A percentile compares a stretch with the other conserved stretches of the same genome.
phyloP scores from a whole-genome alignment of 2,329 filamentous ascomycete species.

The Passalora sequoiae region DNA sequence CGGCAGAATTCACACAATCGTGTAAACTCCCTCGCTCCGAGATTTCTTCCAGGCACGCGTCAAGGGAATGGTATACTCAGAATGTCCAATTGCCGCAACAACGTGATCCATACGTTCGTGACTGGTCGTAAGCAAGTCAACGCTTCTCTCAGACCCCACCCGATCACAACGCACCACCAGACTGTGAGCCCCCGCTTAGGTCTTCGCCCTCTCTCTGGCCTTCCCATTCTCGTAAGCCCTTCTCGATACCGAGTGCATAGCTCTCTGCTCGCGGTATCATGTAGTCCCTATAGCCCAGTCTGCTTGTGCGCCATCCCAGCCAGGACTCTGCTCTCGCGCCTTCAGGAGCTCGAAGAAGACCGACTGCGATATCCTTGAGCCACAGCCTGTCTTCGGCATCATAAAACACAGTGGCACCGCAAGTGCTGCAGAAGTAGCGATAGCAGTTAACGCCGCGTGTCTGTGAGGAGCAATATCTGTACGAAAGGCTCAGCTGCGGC shows the following conservation, averaged over 20 bases:
- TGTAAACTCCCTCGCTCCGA: too few relatives aligned
- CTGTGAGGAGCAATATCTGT: not conserved
- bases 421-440: constrained; percentile 58
- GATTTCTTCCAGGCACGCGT: too few relatives aligned
- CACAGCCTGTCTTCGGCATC: constrained; percentile 49
- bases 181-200: constrained; percentile 1
- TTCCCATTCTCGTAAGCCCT: constrained; percentile 23
- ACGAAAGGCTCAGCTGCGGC: too few relatives aligned
- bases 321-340: constrained; percentile 54
- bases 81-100: too few relatives aligned
- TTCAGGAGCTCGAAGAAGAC: constrained; percentile 45
- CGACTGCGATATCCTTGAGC: constrained; percentile 60
- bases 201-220: constrained; percentile 3
- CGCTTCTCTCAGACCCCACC: not conserved
- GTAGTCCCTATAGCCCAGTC: constrained; percentile 58
- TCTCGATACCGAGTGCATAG: constrained; percentile 22
- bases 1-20: too few relatives aligned
- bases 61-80: too few relatives aligned
- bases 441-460: constrained; percentile 37
- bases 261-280: constrained; percentile 28
- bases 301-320: constrained; percentile 57
- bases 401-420: constrained; percentile 63
- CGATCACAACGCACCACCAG: constrained; percentile 1
- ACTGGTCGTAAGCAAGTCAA: too few relatives aligned
- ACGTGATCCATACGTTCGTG: too few relatives aligned